A percentile compares a stretch with the other conserved stretches of the same genome.
Conservation (phyloP, 2,329 filamentous ascomycete genomes). For the Ceratocystis smalleyi region DNA sequence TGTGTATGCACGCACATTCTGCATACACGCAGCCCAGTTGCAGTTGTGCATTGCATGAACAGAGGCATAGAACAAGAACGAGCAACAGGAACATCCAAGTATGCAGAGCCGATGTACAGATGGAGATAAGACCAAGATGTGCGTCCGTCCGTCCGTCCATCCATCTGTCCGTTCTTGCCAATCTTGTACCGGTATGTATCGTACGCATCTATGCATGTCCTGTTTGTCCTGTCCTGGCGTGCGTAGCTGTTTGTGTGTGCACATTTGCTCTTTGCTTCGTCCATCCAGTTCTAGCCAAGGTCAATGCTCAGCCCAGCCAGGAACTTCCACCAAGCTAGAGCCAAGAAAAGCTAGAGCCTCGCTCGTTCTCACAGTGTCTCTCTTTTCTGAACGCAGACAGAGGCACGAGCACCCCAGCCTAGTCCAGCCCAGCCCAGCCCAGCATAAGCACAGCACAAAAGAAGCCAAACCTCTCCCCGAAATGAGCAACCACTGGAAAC, state of each 20-base stretch:
- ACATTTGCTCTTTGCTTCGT: not conserved
- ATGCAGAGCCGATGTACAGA: not conserved
- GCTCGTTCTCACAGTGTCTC: no score
- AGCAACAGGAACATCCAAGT: no score
- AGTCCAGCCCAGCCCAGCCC: not conserved
- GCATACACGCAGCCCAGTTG: no score
- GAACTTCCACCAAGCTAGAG: not conserved
- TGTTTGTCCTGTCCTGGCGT: not conserved
- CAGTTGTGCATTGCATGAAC: not conserved
- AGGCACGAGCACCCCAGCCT: not conserved
- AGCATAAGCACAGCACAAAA: not conserved
- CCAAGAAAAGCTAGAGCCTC: not conserved
- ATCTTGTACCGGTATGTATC: not conserved
- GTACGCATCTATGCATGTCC: not conserved
- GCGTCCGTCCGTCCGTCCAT: not conserved
- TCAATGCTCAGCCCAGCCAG: not conserved
- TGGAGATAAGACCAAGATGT: not conserved
- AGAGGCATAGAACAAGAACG: not conserved
- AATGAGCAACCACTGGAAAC: no score
- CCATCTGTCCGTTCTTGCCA: not conserved
- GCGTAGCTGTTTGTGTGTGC: not conserved
- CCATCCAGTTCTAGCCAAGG: not conserved
- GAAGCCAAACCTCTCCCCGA: no score
- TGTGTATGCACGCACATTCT: not conserved
- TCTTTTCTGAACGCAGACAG: not conserved